A percentile compares a stretch with the other conserved stretches of the same genome.
phyloP scores from a whole-genome alignment of 2,329 filamentous ascomycete species.

The Aureobasidium vineae region DNA sequence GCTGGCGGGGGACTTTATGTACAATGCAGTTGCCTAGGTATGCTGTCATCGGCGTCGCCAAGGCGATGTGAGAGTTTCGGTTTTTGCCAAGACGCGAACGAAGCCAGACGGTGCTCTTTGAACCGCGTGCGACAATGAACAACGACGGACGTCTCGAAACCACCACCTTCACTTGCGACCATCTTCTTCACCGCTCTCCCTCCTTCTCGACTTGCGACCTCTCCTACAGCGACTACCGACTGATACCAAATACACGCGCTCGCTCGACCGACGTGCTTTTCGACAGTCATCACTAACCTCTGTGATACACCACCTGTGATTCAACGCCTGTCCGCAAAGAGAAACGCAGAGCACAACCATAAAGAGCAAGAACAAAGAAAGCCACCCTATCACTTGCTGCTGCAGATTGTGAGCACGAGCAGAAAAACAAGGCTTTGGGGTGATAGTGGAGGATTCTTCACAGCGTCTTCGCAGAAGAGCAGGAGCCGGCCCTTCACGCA shows the following conservation, averaged over 20 bases:
- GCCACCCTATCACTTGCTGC: background rate
- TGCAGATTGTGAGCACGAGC: background rate
- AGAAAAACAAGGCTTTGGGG: slow-evolving; percentile 20
- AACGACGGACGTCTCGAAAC: slow-evolving; percentile 3
- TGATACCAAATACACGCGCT: background rate
- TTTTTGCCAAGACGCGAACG: background rate
- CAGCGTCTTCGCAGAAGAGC: slow-evolving; percentile 15
- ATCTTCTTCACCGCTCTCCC: background rate
- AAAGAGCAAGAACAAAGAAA: slow-evolving; percentile 1
- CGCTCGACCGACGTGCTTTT: background rate
- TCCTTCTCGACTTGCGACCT: background rate
- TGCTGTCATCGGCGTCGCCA: slow-evolving; percentile 2
- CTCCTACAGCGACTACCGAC: background rate
- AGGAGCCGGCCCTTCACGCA: slow-evolving; percentile 6
- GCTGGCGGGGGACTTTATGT: slow-evolving; percentile 1
- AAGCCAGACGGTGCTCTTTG: background rate
- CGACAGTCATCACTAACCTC: background rate
- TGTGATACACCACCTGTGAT: background rate
- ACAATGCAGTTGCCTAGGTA: slow-evolving; percentile 1
- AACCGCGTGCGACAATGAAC: background rate
- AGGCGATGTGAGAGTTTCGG: slow-evolving; percentile 8
- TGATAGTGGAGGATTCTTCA: slow-evolving; percentile 22
- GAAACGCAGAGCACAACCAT: background rate
- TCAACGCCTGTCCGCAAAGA: background rate
- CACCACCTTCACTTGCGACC: background rate